These are phyloP conservation scores for Prillingera fragicola DNA, from an alignment of 1,284 basidiomycete species.

Conservation along the genomic window DNA sequence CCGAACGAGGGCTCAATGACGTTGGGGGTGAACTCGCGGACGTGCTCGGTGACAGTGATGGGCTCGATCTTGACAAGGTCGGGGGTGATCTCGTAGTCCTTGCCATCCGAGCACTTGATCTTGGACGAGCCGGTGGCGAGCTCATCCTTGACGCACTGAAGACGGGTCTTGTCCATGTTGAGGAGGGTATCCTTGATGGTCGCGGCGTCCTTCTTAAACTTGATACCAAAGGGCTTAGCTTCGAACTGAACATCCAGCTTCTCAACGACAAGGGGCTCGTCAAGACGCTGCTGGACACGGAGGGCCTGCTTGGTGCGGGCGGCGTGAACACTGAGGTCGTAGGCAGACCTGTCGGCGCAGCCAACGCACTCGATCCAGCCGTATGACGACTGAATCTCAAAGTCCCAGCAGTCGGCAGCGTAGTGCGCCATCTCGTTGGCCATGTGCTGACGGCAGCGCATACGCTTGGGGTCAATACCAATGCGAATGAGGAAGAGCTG, in stretches of 20 bases:
- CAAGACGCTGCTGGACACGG: slow-evolving; percentile 76
- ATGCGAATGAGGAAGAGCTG: slow-evolving; percentile 87
- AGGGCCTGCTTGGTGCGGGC: slow-evolving; percentile 59
- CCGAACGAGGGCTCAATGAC: slow-evolving; percentile 99
- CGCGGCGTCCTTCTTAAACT: slow-evolving; percentile 79
- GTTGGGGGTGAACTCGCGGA: slow-evolving; percentile 92
- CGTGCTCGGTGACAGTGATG: slow-evolving; percentile 82
- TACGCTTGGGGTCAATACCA: slow-evolving; percentile 76
- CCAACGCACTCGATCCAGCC: slow-evolving; percentile 99
- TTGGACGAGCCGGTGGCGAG: slow-evolving; percentile 50
- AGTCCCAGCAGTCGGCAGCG: slow-evolving; percentile 98
- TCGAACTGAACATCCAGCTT: slow-evolving; percentile 73
- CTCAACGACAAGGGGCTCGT: slow-evolving; percentile 71
- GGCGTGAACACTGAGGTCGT: slow-evolving; percentile 67
- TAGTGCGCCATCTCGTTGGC: slow-evolving; percentile 98
- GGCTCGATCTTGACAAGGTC: slow-evolving; percentile 74
- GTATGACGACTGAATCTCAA: slow-evolving; percentile 88
- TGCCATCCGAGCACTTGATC: slow-evolving; percentile 56
- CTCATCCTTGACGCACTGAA: slow-evolving; percentile 66
- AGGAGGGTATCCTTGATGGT: slow-evolving; percentile 65
- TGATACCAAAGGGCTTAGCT: slow-evolving; percentile 84
- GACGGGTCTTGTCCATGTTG: slow-evolving; percentile 62
- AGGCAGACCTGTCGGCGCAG: slow-evolving; percentile 97
- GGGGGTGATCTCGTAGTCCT: slow-evolving; percentile 65
- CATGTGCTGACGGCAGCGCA: slow-evolving; percentile 97